Percentiles rank a stretch among this genome's conserved stretches.
These are phyloP conservation scores for Bryoglossum gracile DNA, from an alignment of 495 filamentous ascomycete species.

Conservation along the genomic window DNA sequence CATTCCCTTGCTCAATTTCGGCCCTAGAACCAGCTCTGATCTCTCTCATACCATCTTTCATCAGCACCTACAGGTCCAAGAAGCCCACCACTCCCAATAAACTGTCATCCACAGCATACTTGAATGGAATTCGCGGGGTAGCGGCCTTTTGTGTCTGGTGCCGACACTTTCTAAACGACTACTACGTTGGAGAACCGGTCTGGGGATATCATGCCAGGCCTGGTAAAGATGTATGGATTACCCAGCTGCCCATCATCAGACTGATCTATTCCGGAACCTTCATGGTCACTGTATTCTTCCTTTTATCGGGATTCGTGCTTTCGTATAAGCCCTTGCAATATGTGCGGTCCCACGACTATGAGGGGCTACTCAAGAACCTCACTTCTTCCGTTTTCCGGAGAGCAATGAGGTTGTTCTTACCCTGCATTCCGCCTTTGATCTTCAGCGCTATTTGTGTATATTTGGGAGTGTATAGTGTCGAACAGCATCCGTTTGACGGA, in stretches of 20 bases:
- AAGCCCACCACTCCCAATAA: no score
- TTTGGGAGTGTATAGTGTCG: not conserved
- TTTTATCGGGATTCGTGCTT: slow-evolving; percentile 61
- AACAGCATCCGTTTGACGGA: no score
- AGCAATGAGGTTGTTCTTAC: slow-evolving; percentile 53
- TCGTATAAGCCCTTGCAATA: slow-evolving; percentile 53
- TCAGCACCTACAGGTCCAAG: no score
- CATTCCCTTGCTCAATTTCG: no score
- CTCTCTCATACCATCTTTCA: no score
- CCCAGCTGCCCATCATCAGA: slow-evolving; percentile 55
- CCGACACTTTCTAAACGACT: slow-evolving; percentile 36
- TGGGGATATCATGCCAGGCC: slow-evolving; percentile 40
- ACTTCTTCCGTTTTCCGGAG: slow-evolving; percentile 61
- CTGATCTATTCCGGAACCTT: slow-evolving; percentile 55
- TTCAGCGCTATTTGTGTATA: slow-evolving; percentile 1
- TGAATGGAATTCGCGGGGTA: slow-evolving; percentile 45
- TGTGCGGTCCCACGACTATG: slow-evolving; percentile 40
- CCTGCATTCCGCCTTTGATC: slow-evolving; percentile 43
- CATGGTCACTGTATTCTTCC: slow-evolving; percentile 66
- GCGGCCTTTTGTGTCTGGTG: slow-evolving; percentile 42
- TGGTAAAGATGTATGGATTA: slow-evolving; percentile 33
- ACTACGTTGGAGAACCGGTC: slow-evolving; percentile 26
- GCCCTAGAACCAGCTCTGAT: no score
- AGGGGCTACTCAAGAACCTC: slow-evolving; percentile 25
- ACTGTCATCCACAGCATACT: slow-evolving; percentile 40